phyloP scores from a whole-genome alignment of 352 stramenopile genomes.

The Phytophthora cryptogea region DNA sequence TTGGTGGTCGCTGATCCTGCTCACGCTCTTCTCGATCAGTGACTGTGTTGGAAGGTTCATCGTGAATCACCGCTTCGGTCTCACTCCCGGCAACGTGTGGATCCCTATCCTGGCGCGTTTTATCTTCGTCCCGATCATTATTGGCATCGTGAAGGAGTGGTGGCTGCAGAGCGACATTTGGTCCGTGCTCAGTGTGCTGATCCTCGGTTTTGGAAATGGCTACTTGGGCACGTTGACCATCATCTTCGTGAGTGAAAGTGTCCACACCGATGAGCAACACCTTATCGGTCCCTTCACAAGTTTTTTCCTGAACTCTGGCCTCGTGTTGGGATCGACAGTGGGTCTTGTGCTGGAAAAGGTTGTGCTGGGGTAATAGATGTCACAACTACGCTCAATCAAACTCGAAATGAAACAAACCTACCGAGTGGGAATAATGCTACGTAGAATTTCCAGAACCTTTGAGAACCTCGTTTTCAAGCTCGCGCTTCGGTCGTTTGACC shows the following conservation, averaged over 20 bases:
- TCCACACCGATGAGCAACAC: constrained; percentile 69
- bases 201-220: constrained; percentile 81
- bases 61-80: constrained; percentile 62
- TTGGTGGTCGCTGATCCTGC: constrained; percentile 84
- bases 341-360: constrained; percentile 68
- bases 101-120: constrained; percentile 59
- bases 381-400: constrained; percentile 1
- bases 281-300: constrained; percentile 82
- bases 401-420: constrained; percentile 15
- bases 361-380: constrained; percentile 45
- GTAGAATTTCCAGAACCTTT: constrained; percentile 9
- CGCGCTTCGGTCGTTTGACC: constrained; percentile 28
- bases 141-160: constrained; percentile 69
- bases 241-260: constrained; percentile 84
- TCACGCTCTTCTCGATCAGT: constrained; percentile 77
- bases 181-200: constrained; percentile 68
- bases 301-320: constrained; percentile 85
- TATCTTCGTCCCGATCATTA: constrained; percentile 69
- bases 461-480: constrained; percentile 6
- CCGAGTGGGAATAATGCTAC: constrained; percentile 1
- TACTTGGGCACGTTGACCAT: constrained; percentile 82
- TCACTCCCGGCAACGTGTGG: constrained; percentile 73
- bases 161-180: constrained; percentile 75
- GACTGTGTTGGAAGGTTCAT: constrained; percentile 79
- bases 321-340: constrained; percentile 75